Percentiles rank a stretch among this genome's conserved stretches.
Conservation (phyloP, 148 eudicot genomes). For the Tetragonia tetragonoides region DNA sequence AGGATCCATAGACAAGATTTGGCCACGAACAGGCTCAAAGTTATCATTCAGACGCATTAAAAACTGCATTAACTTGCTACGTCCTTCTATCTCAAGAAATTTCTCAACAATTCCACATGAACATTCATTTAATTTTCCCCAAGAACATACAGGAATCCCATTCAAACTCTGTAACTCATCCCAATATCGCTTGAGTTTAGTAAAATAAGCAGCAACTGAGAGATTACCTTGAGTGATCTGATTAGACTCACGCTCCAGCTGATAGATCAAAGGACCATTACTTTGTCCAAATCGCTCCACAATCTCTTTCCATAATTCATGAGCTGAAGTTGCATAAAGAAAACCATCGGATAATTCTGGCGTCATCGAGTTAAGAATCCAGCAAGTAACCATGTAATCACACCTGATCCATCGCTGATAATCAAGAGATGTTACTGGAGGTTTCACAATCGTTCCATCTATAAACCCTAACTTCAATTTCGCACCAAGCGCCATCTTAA, state of each 20-base stretch:
- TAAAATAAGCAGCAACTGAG: not conserved
- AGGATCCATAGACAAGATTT: not conserved
- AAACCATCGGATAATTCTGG: too few species aligned
- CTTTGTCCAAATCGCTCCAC: not conserved
- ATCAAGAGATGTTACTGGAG: too few species aligned
- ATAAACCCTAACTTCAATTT: too few species aligned
- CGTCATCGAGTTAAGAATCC: too few species aligned
- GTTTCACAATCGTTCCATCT: too few species aligned
- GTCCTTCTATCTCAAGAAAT: not conserved
- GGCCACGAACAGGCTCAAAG: not conserved
- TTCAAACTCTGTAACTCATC: not conserved
- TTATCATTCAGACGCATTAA: not conserved
- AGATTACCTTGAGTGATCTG: not conserved
- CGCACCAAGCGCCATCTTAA: too few species aligned
- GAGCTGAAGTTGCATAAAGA: not conserved
- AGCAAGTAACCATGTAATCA: too few species aligned
- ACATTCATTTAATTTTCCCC: not conserved
- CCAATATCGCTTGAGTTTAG: not conserved
- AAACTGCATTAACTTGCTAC: not conserved
- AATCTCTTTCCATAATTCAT: not conserved
- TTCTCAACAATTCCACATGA: not conserved
- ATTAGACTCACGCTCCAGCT: not conserved
- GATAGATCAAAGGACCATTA: not conserved
- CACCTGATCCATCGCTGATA: too few species aligned
- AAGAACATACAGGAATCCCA: not conserved